Percentiles rank a stretch among this genome's conserved stretches.
Evolutionary conservation across 1,139 yeast genomes (phyloP).

Genomic region (Kluyveromyces marxianus): DNA sequence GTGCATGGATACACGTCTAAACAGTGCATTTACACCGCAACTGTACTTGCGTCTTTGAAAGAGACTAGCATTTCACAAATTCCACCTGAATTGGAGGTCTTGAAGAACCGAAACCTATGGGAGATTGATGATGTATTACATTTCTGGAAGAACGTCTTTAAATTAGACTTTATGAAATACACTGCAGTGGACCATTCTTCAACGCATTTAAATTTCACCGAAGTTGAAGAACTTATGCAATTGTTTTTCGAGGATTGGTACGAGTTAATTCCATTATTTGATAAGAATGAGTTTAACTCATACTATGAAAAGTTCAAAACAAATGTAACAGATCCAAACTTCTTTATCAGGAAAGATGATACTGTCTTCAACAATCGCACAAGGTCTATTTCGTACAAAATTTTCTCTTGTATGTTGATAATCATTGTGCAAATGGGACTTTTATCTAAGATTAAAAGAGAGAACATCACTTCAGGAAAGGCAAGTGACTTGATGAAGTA

Average conservation of each 20-base stretch:
- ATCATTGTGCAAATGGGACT: slow-evolving; percentile 53
- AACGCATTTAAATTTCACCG: slow-evolving; percentile 13
- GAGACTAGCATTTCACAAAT: slow-evolving; percentile 50
- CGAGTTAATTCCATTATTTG: slow-evolving; percentile 57
- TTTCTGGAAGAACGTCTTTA: slow-evolving; percentile 19
- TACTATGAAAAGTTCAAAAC: slow-evolving; percentile 45
- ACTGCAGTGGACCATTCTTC: slow-evolving; percentile 4
- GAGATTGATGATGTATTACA: slow-evolving; percentile 22
- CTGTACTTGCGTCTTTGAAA: slow-evolving; percentile 60
- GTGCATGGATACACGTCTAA: slow-evolving; percentile 63
- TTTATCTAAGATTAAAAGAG: slow-evolving; percentile 30
- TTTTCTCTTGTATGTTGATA: slow-evolving; percentile 53
- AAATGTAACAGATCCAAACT: slow-evolving; percentile 33
- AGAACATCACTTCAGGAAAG: slow-evolving; percentile 10
- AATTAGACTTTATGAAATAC: slow-evolving; percentile 13
- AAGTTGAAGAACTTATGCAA: slow-evolving; percentile 29
- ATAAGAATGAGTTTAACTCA: slow-evolving; percentile 54
- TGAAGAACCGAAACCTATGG: slow-evolving; percentile 20
- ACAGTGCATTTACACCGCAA: slow-evolving; percentile 60
- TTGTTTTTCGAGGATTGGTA: slow-evolving; percentile 77
- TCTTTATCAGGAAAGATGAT: slow-evolving; percentile 8
- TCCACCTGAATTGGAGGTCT: slow-evolving; percentile 38
- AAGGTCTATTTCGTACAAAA: slow-evolving; percentile 28
- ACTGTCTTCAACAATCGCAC: slow-evolving; percentile 23
- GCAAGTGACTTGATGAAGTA: slow-evolving; percentile 33